Evolutionary conservation across 2,329 filamentous ascomycete genomes (phyloP).

Genomic region (Aspergillus floridensis): DNA sequence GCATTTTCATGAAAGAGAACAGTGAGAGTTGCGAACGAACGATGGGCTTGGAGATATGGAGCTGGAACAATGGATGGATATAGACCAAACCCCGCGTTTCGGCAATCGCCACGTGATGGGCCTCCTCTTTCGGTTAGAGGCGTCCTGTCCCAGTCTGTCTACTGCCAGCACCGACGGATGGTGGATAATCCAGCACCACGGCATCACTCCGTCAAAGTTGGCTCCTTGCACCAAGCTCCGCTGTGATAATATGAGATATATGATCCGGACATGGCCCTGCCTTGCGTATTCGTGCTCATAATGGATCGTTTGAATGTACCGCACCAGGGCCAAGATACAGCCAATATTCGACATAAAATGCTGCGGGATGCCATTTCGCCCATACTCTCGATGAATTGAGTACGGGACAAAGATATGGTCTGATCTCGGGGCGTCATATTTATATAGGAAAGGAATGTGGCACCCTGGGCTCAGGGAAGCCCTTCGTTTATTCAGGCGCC

Average conservation of each 20-base stretch:
- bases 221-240: background rate
- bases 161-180: background rate
- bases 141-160: background rate
- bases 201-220: background rate
- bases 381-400: background rate
- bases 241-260: background rate
- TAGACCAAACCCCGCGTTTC: constrained; percentile 7
- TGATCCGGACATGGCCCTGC: background rate
- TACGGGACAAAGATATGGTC: background rate
- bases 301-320: background rate
- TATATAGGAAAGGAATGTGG: constrained; percentile 6
- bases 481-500: constrained; percentile 11
- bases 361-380: background rate
- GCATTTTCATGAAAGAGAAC: background rate
- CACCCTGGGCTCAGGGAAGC: background rate
- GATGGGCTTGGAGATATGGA: background rate
- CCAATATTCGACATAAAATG: background rate
- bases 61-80: background rate
- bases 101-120: constrained; percentile 1
- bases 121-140: background rate
- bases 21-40: background rate
- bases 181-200: background rate
- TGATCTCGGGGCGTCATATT: background rate
- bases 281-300: background rate
- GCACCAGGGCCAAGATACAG: background rate